Evolutionary conservation across 257 asterid genomes (phyloP).

Genomic region (Paraleonurus japonicus): DNA sequence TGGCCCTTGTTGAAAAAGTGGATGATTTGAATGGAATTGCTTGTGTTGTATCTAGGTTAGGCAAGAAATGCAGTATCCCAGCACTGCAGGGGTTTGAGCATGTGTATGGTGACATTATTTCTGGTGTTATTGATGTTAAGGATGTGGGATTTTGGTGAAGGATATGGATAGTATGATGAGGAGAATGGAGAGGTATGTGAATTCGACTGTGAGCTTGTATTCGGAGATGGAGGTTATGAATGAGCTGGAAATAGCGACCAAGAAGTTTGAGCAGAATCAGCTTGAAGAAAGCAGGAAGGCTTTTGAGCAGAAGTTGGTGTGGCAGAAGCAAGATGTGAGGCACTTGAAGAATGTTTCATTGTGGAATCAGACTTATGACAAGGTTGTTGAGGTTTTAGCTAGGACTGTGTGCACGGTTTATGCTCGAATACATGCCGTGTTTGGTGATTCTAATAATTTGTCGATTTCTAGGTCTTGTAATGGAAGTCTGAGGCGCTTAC

Average conservation of each 20-base stretch:
- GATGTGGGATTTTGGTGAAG: slow-evolving; percentile 85
- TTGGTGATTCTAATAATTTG: slow-evolving; percentile 37
- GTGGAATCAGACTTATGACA: slow-evolving; percentile 86
- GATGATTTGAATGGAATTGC: slow-evolving; percentile 84
- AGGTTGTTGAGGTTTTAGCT: slow-evolving; percentile 75
- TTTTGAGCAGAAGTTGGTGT: slow-evolving; percentile 71
- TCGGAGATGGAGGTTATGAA: slow-evolving; percentile 71
- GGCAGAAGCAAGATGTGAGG: slow-evolving; percentile 89
- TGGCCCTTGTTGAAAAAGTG: slow-evolving; percentile 68
- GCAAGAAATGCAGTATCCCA: slow-evolving; percentile 82
- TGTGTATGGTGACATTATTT: slow-evolving; percentile 77
- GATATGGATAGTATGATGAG: slow-evolving; percentile 85
- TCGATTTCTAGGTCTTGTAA: slow-evolving; percentile 33
- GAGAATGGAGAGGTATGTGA: slow-evolving; percentile 81
- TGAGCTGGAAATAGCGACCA: slow-evolving; percentile 72
- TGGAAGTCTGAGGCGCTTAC: slow-evolving; percentile 30
- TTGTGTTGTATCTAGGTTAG: slow-evolving; percentile 79
- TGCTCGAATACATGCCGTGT: slow-evolving; percentile 50
- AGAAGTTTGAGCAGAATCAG: slow-evolving; percentile 76
- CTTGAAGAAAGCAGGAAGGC: slow-evolving; percentile 77
- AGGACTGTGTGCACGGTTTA: slow-evolving; percentile 77
- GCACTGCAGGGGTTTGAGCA: slow-evolving; percentile 94
- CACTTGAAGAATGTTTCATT: slow-evolving; percentile 80
- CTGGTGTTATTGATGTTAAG: slow-evolving; percentile 63
- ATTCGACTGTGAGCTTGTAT: slow-evolving; percentile 54